Base-by-base conservation (phyloP, 805 yeast genomes). In the Candida fluviatilis region DNA sequence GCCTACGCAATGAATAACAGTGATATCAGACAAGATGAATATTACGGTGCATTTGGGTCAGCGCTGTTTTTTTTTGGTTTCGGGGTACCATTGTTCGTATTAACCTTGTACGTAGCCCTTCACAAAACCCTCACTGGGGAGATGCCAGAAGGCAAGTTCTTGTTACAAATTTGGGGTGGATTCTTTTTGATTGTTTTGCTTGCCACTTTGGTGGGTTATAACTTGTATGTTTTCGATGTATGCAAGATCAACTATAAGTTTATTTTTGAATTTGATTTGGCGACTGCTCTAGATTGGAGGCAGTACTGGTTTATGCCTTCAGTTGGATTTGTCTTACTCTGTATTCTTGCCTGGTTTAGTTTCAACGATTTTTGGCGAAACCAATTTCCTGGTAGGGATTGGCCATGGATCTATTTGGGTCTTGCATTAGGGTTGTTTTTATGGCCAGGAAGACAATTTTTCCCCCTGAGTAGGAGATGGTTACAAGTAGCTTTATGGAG, bases 131-230 rank as follows among this genome's bases (percentile, higher is more conserved):
- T 65, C 1, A 43, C 40, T 4, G 66, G 71, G 0, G 55, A 54
- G 1, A 55, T 77, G 2, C 76, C 78, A 0, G 84, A 82, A 43
- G 84, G 82, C 0, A 64, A 58, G 31, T 81, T 64, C 41, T 52
- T 91, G 39, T 58, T 91, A 29, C 98, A 95, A 51, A 71, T 93
- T 3, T 93, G 96, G 95, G 97, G 83, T 6, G 98, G 98, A 1
- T 89, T 88, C 58, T 75, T 88, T 48, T 51, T 89, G 41, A 57
- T 82, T 4, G 65, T 73, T 23, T 46, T 90, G n/a, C 73, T 83
- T 52, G 62, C 79, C 4, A 48, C 81, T 17, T 62, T 87, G 2
- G 81, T 90, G 54, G 80, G 82, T 11, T 40, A 84, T 31, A 80
- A 86, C 54, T 79, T 95, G 53, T 61, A 68, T 39, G 77, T 82